phyloP scores from a whole-genome alignment of 441 rosid genomes.

The Pelargonium citronellum region DNA sequence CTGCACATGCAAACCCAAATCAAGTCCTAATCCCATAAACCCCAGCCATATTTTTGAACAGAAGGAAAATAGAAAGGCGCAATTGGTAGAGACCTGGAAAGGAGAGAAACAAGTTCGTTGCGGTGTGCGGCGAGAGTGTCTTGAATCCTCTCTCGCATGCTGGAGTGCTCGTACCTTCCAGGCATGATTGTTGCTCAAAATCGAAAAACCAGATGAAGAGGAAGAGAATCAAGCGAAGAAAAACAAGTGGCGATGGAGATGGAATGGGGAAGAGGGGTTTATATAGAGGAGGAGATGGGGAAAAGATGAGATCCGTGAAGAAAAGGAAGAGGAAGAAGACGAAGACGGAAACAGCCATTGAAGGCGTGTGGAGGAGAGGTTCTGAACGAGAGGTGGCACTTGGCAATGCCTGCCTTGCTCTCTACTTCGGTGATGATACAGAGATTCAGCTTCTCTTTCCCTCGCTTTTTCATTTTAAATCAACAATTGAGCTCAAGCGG shows the following conservation, averaged over 20 bases:
- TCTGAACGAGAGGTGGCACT: background rate
- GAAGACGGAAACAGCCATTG: background rate
- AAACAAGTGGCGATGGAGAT: background rate
- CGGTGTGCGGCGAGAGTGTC: constrained; percentile 80
- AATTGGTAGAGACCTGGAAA: constrained; percentile 64
- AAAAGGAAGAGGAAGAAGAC: background rate
- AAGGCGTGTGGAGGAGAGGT: background rate
- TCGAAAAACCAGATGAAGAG: background rate
- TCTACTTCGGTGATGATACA: too few species aligned
- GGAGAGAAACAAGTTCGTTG: constrained; percentile 82
- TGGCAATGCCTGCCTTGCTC: background rate
- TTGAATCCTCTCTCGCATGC: constrained; percentile 78
- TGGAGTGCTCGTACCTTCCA: constrained; percentile 32
- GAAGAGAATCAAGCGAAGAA: too few species aligned
- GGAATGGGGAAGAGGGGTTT: background rate
- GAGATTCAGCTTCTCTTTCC: too few species aligned
- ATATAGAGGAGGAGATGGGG: background rate
- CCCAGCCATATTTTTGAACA: constrained; percentile 15
- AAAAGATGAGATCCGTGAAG: background rate
- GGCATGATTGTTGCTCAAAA: background rate
- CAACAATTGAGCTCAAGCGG: too few species aligned
- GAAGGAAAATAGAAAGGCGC: background rate
- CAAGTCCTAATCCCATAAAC: background rate
- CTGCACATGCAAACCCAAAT: background rate
- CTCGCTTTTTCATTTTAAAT: too few species aligned